phyloP scores from a whole-genome alignment of 1,284 basidiomycete species.

The Ustilago loliicola region DNA sequence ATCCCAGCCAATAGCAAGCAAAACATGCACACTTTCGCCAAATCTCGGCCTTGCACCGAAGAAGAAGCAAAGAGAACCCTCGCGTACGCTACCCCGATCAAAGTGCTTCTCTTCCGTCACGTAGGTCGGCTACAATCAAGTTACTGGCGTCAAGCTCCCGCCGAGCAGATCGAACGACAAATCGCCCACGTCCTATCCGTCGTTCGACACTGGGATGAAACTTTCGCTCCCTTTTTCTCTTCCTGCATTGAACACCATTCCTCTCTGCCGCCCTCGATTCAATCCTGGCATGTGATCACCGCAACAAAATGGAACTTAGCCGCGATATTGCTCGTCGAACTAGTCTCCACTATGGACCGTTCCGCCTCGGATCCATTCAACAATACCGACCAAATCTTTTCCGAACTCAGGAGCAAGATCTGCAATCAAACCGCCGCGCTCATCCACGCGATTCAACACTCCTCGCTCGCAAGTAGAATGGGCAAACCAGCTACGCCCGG shows the following conservation, averaged over 20 bases:
- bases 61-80: constrained; percentile 34
- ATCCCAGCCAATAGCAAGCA: constrained; percentile 38
- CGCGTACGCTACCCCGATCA: constrained; percentile 43
- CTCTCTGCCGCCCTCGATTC: constrained; percentile 33
- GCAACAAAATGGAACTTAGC: constrained; percentile 46
- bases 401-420: constrained; percentile 22
- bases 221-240: constrained; percentile 39
- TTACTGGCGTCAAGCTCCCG: constrained; percentile 40
- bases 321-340: constrained; percentile 38
- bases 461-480: neutral
- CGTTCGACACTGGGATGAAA: constrained; percentile 40
- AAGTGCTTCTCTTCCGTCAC: constrained; percentile 49
- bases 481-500: neutral
- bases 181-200: constrained; percentile 38
- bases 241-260: constrained; percentile 33
- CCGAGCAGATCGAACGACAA: constrained; percentile 38
- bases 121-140: constrained; percentile 39
- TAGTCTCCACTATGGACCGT: constrained; percentile 38
- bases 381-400: constrained; percentile 31
- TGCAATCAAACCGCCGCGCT: constrained; percentile 43
- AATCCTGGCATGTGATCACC: constrained; percentile 41
- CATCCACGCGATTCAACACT: constrained; percentile 43
- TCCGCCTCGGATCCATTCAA: constrained; percentile 26
- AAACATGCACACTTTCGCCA: constrained; percentile 33
- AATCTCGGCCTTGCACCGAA: constrained; percentile 39